Conservation (phyloP, 1,284 basidiomycete genomes). For the Apiotrichum veenhuisii region DNA sequence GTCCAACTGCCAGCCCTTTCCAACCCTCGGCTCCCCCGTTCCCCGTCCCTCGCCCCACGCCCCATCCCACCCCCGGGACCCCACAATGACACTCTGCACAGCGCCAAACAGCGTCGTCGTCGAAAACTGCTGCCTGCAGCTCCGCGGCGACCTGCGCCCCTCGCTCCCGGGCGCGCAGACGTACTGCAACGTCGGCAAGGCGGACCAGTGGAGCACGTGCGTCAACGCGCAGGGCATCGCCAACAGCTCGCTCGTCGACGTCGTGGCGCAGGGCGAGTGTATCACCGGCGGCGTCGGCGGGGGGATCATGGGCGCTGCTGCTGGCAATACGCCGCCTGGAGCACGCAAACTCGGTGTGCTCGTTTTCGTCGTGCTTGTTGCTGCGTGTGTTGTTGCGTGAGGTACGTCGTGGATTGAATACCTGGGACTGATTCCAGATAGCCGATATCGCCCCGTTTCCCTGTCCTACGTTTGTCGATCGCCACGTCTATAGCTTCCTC, state of each 20-base stretch:
- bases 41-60: too few species aligned
- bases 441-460: too few species aligned
- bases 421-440: too few species aligned
- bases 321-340: too few species aligned
- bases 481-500: neutral
- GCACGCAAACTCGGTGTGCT: too few species aligned
- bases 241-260: neutral
- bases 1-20: too few species aligned
- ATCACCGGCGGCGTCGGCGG: neutral
- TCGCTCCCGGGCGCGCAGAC: neutral
- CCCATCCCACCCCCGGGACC: too few species aligned
- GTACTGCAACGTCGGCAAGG: neutral
- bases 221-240: neutral
- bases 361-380: too few species aligned
- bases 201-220: neutral
- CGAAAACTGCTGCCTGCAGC: neutral
- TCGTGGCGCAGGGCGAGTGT: neutral
- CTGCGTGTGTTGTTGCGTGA: too few species aligned
- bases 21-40: too few species aligned
- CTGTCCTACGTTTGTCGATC: too few species aligned
- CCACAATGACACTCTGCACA: slow-evolving; percentile 1
- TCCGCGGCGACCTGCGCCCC: neutral
- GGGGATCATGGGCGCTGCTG: neutral
- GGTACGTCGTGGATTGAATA: too few species aligned
- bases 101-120: neutral